Evolutionary conservation across 2,329 filamentous ascomycete species (phyloP).

Genomic region (Pseudovirgaria hyperparasitica): DNA sequence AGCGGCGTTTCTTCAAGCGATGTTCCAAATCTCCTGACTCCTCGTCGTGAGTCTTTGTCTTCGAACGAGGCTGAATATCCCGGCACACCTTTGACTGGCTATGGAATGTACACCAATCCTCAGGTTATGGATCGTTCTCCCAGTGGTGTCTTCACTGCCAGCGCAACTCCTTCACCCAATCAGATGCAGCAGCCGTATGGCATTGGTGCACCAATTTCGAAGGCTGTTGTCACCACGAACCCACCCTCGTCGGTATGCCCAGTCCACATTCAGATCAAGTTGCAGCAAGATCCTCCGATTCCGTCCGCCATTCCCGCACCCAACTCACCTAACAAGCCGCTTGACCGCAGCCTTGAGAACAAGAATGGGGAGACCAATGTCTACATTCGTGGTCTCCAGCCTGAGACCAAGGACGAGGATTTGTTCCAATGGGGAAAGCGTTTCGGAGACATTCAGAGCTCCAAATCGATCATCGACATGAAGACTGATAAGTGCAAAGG

Average conservation of each 20-base stretch:
- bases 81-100: conserved; percentile 32
- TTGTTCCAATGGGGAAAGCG: conserved; percentile 69
- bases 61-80: conserved; percentile 41
- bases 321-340: conserved; percentile 71
- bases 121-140: conserved; percentile 38
- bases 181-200: conserved; percentile 32
- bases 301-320: conserved; percentile 84
- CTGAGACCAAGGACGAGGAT: conserved; percentile 87
- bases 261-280: conserved; percentile 32
- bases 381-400: conserved; percentile 91
- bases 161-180: conserved; percentile 36
- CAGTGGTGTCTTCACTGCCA: conserved; percentile 33
- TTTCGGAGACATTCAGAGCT: conserved; percentile 90
- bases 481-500: conserved; percentile 92
- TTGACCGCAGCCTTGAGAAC: conserved; percentile 91
- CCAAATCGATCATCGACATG: conserved; percentile 96
- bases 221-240: conserved; percentile 24
- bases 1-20: conserved; percentile 32
- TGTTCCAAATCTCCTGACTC: conserved; percentile 37
- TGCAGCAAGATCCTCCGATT: conserved; percentile 63
- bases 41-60: conserved; percentile 38
- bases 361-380: conserved; percentile 93
- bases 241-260: too few relatives aligned
- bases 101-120: conserved; percentile 31
- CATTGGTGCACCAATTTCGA: conserved; percentile 27